These are phyloP conservation scores for Leccinum barrowsii DNA, from an alignment of 768 basidiomycete species.

Conservation along the genomic window DNA sequence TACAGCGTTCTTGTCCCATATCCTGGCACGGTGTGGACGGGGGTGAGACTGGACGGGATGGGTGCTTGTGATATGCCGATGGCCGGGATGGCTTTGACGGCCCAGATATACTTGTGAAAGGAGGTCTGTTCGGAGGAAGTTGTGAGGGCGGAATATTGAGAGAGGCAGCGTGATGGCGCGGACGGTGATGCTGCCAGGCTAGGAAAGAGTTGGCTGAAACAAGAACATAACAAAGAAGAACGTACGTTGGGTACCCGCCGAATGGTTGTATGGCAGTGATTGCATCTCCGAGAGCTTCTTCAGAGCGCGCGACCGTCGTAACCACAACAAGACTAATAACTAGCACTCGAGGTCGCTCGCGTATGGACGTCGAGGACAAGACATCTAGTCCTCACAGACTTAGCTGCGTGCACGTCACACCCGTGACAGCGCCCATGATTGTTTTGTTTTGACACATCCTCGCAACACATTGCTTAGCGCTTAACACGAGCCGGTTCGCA, in stretches of 20 bases:
- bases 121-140: constrained; percentile 15
- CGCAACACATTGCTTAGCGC: not conserved
- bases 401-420: constrained; percentile 2
- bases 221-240: not conserved
- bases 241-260: constrained; percentile 24
- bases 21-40: constrained; percentile 20
- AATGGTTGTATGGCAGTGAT: constrained; percentile 26
- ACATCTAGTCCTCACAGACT: not conserved
- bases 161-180: constrained; percentile 11
- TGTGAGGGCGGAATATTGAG: constrained; percentile 16
- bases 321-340: not conserved
- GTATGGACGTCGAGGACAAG: not conserved
- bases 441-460: not conserved
- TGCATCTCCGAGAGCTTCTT: constrained; percentile 22
- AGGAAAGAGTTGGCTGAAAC: not conserved
- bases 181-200: constrained; percentile 19
- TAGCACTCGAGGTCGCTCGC: not conserved
- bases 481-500: constrained; percentile 1
- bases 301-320: not conserved
- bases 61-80: constrained; percentile 4
- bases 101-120: constrained; percentile 19
- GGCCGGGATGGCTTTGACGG: not conserved
- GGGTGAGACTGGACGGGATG: constrained; percentile 24
- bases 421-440: constrained; percentile 21
- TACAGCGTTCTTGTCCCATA: constrained; percentile 16